phyloP scores from a whole-genome alignment of 257 asterid species.

The Solanum lycopersicoides region DNA sequence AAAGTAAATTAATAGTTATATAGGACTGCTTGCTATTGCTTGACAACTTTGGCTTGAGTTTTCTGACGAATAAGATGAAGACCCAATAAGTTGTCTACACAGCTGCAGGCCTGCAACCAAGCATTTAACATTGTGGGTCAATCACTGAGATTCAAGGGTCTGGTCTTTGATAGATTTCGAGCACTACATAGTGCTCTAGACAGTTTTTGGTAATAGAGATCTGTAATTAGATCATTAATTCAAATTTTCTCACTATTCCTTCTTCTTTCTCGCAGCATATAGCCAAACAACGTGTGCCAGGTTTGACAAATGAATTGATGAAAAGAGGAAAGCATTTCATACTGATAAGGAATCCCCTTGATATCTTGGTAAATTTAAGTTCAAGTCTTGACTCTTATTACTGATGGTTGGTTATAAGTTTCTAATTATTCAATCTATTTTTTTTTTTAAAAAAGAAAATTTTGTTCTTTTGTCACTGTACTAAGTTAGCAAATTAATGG shows the following conservation, averaged over 20 bases:
- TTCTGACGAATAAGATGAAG: not conserved
- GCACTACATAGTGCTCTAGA: not conserved
- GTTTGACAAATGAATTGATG: slow-evolving; percentile 53
- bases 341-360: slow-evolving; percentile 75
- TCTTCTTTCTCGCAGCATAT: slow-evolving; percentile 54
- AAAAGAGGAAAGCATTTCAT: slow-evolving; percentile 77
- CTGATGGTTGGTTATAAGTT: not conserved
- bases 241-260: not conserved
- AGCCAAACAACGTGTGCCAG: slow-evolving; percentile 67
- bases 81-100: not conserved
- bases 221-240: not conserved
- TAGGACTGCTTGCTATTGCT: not conserved
- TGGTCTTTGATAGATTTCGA: not conserved
- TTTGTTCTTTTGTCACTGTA: not conserved
- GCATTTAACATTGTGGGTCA: not conserved
- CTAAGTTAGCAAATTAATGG: not conserved
- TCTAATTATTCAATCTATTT: not conserved
- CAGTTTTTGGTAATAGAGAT: not conserved
- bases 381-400: not conserved
- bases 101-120: not conserved
- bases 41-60: not conserved
- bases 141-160: not conserved
- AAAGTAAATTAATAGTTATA: not conserved
- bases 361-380: slow-evolving; percentile 53
- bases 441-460: too few relatives aligned